A percentile compares a stretch with the other conserved stretches of the same genome.
Evolutionary conservation across 2,329 filamentous ascomycete species (phyloP).

Genomic region (Botrytis porri): DNA sequence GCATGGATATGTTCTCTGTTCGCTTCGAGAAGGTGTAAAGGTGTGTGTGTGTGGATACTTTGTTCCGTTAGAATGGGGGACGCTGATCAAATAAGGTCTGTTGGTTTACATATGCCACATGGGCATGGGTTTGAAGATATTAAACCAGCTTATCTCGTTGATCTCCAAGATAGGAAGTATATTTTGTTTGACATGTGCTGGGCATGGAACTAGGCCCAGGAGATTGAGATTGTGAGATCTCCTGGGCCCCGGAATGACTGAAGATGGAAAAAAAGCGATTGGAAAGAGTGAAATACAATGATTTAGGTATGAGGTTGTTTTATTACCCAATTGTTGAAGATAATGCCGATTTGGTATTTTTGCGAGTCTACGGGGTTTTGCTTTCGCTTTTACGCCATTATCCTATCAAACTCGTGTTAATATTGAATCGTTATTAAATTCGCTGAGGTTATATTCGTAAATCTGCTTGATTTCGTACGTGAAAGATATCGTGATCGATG

Average conservation of each 20-base stretch:
- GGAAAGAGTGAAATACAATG: background rate
- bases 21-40: background rate
- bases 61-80: background rate
- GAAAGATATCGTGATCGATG: constrained; percentile 4
- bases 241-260: background rate
- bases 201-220: background rate
- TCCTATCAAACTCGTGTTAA: background rate
- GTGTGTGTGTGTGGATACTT: background rate
- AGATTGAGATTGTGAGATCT: background rate
- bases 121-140: constrained; percentile 13
- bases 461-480: background rate
- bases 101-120: constrained; percentile 9
- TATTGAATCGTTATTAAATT: constrained; percentile 6
- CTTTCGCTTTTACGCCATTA: background rate
- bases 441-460: constrained; percentile 5
- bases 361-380: background rate
- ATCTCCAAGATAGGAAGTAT: constrained; percentile 18
- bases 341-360: background rate
- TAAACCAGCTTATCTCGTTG: constrained; percentile 7
- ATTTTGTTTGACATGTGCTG: constrained; percentile 2
- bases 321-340: background rate
- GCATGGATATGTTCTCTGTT: constrained; percentile 6
- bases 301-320: background rate
- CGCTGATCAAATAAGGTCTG: background rate
- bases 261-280: background rate